These are phyloP conservation scores for Neospora caninum DNA, from an alignment of 169 alveolate species.

Conservation along the genomic window DNA sequence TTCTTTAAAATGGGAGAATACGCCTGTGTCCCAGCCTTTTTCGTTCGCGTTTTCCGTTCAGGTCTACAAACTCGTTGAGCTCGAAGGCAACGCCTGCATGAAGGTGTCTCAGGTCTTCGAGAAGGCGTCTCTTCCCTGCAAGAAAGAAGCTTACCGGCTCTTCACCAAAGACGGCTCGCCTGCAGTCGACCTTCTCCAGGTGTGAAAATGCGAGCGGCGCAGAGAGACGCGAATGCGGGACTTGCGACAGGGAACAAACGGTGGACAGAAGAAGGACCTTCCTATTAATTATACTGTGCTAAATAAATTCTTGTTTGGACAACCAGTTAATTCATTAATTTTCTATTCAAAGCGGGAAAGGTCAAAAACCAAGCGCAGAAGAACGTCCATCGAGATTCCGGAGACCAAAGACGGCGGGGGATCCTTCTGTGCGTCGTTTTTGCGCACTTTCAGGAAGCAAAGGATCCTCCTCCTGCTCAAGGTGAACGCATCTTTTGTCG, in stretches of 20 bases:
- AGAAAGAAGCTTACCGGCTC: slow-evolving; percentile 84
- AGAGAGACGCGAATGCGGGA: no score
- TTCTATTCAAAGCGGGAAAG: no score
- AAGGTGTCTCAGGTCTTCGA: slow-evolving; percentile 87
- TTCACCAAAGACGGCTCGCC: slow-evolving; percentile 74
- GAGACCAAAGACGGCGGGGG: not conserved
- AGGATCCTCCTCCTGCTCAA: not conserved
- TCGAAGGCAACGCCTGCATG: slow-evolving; percentile 84
- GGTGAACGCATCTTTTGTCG: slow-evolving; percentile 60
- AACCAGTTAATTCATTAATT: no score
- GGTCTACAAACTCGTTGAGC: slow-evolving; percentile 90
- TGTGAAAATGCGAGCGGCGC: not conserved
- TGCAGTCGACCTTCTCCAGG: slow-evolving; percentile 74
- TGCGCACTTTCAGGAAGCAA: slow-evolving; percentile 28
- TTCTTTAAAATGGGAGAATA: not conserved
- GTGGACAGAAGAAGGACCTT: no score
- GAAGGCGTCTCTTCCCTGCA: slow-evolving; percentile 87
- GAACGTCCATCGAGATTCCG: no score
- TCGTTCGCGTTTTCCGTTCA: slow-evolving; percentile 18
- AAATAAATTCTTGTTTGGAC: no score
- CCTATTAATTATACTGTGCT: no score
- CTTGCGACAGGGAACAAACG: no score
- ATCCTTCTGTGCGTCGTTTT: not conserved
- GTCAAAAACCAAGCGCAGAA: no score
- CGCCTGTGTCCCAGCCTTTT: not conserved